Evolutionary conservation across 371 early-diverging fungal species (phyloP).

Genomic region (Coemansia sp.): DNA sequence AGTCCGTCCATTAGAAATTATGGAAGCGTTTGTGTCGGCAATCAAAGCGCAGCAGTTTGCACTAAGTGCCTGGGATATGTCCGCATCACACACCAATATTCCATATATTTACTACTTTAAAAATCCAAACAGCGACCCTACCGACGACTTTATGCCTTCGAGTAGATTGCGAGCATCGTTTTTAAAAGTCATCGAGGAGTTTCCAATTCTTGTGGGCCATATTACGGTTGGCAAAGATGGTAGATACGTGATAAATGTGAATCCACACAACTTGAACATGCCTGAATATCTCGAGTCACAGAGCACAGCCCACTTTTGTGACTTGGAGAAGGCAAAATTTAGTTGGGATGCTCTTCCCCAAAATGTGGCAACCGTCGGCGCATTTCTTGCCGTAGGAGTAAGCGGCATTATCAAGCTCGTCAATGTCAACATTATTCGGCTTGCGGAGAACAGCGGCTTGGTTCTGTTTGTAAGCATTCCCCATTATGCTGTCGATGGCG

Average conservation of each 20-base stretch:
- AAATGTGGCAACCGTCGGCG: slow-evolving; percentile 3
- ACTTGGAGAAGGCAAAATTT: slow-evolving; percentile 1
- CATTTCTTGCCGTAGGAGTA: background rate
- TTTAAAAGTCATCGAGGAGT: slow-evolving; percentile 9
- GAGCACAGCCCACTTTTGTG: slow-evolving; percentile 7
- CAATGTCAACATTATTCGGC: slow-evolving; percentile 15
- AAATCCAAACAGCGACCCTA: background rate
- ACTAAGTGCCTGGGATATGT: slow-evolving; percentile 10
- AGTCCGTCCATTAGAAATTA: background rate
- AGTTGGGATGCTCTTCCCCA: slow-evolving; percentile 12
- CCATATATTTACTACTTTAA: slow-evolving; percentile 12
- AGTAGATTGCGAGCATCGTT: background rate
- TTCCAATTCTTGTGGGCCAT: slow-evolving; percentile 18
- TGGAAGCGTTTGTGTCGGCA: slow-evolving; percentile 2
- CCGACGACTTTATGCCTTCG: slow-evolving; percentile 9
- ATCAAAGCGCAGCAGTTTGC: slow-evolving; percentile 11
- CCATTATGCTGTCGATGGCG: slow-evolving; percentile 33
- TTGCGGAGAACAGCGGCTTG: slow-evolving; percentile 27
- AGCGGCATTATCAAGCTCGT: slow-evolving; percentile 14
- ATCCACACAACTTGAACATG: slow-evolving; percentile 16
- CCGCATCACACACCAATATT: slow-evolving; percentile 9
- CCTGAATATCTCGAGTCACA: slow-evolving; percentile 27
- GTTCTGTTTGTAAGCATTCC: slow-evolving; percentile 22
- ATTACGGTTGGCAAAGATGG: background rate
- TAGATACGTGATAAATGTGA: background rate